A percentile compares a stretch with the other conserved stretches of the same genome.
phyloP scores from a whole-genome alignment of 1,284 basidiomycete genomes.

The Cutaneotrichosporon cutaneum region DNA sequence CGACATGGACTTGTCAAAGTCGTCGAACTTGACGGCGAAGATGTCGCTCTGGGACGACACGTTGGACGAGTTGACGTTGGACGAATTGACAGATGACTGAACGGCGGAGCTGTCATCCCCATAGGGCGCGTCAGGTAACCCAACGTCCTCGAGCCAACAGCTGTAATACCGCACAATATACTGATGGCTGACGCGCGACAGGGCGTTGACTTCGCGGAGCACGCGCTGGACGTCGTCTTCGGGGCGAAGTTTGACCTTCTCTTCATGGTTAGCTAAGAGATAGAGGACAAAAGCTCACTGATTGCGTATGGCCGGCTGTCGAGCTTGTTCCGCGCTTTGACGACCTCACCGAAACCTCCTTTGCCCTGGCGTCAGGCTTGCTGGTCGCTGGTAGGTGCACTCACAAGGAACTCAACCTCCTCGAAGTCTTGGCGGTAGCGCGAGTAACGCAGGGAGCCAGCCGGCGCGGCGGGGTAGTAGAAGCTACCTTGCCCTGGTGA shows the following conservation, averaged over 20 bases:
- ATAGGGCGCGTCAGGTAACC: conserved; percentile 28
- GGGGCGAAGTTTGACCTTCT: conserved; percentile 82
- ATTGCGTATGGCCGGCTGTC: conserved; percentile 54
- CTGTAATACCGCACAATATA: conserved; percentile 79
- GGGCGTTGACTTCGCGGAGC: conserved; percentile 84
- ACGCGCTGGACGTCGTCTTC: conserved; percentile 81
- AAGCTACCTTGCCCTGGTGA: conserved; percentile 32
- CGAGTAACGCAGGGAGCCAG: conserved; percentile 32
- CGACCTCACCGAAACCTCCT: conserved; percentile 89
- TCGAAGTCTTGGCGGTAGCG: conserved; percentile 53
- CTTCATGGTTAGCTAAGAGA: conserved; percentile 58
- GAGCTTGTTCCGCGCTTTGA: conserved; percentile 82
- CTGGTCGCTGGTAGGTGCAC: conserved; percentile 4
- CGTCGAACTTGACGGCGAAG: conserved; percentile 46
- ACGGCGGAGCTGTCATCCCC: conserved; percentile 15
- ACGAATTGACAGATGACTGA: conserved; percentile 11
- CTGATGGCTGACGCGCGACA: conserved; percentile 81
- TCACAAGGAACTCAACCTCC: conserved; percentile 52
- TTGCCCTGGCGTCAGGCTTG: conserved; percentile 63
- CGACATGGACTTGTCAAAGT: conserved; percentile 35
- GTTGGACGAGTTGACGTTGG: conserved; percentile 13
- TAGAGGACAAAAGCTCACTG: conserved; percentile 38
- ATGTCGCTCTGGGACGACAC: conserved; percentile 34
- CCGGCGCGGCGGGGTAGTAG: conserved; percentile 30
- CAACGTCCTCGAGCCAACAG: conserved; percentile 51